Conservation (phyloP, 225 moss, liverwort and hornwort genomes). For the Takakia lepidozioides region DNA sequence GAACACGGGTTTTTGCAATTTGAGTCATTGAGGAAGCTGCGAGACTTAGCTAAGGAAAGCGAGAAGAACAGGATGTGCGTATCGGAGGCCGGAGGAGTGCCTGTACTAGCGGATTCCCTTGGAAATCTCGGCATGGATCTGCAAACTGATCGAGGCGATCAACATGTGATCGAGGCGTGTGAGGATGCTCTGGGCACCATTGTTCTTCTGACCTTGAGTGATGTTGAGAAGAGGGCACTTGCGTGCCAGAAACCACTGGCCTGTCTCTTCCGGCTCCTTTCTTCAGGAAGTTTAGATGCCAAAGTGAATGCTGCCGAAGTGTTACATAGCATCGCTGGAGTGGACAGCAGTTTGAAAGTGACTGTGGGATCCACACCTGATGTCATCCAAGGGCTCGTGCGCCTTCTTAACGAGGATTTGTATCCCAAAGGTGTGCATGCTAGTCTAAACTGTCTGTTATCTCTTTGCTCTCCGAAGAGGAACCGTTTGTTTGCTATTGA, state of each 20-base stretch:
- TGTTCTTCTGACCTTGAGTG: constrained; percentile 35
- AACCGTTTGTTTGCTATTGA: constrained; percentile 53
- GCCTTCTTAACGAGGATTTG: constrained; percentile 31
- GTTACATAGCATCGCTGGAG: constrained; percentile 19
- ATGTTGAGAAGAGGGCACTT: constrained; percentile 23
- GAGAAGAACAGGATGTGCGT: constrained; percentile 56
- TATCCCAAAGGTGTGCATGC: constrained; percentile 30
- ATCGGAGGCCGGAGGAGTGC: constrained; percentile 38
- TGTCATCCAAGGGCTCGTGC: constrained; percentile 40
- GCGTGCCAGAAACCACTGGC: constrained; percentile 25
- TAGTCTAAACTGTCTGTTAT: constrained; percentile 52
- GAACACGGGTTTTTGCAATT: neutral
- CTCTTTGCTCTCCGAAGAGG: constrained; percentile 29
- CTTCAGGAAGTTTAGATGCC: constrained; percentile 32
- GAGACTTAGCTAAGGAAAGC: constrained; percentile 41
- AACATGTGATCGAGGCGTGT: constrained; percentile 10
- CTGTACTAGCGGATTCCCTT: constrained; percentile 25
- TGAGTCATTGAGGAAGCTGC: constrained; percentile 26
- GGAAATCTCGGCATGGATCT: constrained; percentile 4
- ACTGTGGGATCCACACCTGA: constrained; percentile 23
- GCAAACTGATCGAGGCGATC: neutral
- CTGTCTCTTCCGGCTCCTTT: constrained; percentile 33
- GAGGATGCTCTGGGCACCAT: constrained; percentile 44
- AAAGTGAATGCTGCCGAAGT: constrained; percentile 49
- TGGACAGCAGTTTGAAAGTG: constrained; percentile 16